Evolutionary conservation across 352 stramenopile genomes (phyloP).

Genomic region (Pythium folliculosum): DNA sequence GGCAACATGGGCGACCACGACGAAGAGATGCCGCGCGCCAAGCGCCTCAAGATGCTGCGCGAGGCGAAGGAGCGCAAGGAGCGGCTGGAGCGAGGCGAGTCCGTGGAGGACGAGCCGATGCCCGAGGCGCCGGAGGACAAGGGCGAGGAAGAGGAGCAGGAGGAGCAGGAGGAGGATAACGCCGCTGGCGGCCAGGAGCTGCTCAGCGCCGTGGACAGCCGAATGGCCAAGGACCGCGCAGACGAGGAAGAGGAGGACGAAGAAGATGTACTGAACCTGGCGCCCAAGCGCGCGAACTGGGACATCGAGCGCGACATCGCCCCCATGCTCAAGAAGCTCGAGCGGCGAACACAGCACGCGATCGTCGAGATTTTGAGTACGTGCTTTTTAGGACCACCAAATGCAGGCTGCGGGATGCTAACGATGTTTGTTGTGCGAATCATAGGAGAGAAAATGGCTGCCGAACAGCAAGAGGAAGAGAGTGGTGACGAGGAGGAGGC

Average conservation of each 20-base stretch:
- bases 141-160: slow-evolving; percentile 7
- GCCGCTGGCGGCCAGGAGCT: slow-evolving; percentile 23
- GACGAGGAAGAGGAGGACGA: slow-evolving; percentile 42
- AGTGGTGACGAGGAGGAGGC: slow-evolving; percentile 59
- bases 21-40: slow-evolving; percentile 72
- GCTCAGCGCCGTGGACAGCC: slow-evolving; percentile 21
- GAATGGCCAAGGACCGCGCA: slow-evolving; percentile 18
- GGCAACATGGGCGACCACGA: slow-evolving; percentile 40
- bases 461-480: slow-evolving; percentile 62
- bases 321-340: slow-evolving; percentile 86
- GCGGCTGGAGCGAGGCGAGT: slow-evolving; percentile 36
- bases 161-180: slow-evolving; percentile 31
- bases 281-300: slow-evolving; percentile 85
- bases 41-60: slow-evolving; percentile 83
- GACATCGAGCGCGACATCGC: slow-evolving; percentile 88
- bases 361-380: slow-evolving; percentile 87
- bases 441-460: slow-evolving; percentile 80
- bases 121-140: slow-evolving; percentile 11
- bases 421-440: neutral
- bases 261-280: slow-evolving; percentile 72
- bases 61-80: slow-evolving; percentile 85
- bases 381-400: neutral
- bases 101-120: slow-evolving; percentile 21
- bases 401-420: neutral
- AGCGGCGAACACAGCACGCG: slow-evolving; percentile 81